Base-by-base conservation (phyloP, 148 eudicot genomes). In the Nepenthes gracilis region DNA sequence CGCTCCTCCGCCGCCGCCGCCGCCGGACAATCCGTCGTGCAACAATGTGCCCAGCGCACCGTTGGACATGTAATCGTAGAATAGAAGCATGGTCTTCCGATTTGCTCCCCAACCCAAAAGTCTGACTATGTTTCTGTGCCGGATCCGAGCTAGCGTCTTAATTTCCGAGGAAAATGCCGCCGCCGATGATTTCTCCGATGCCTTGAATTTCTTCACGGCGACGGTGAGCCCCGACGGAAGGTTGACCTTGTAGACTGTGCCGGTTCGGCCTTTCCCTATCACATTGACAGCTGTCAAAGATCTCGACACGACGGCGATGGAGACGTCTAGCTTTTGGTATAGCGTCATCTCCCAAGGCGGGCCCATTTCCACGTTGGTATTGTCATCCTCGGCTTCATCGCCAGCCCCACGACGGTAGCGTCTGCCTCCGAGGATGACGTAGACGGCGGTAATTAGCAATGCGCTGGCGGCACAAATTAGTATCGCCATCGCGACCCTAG, bases 311-410 rank as follows among this genome's bases (percentile, higher is more conserved):
- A 87, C 97, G 9, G 51, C 67, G 35, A 91, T 85, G 0, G 96
- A 85, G 33, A 91, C 56, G 63, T 91, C 97, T 2, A 91, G 84
- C 58, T 87, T 91, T 33, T 91, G 97, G 64, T 78, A 91, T 38
- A 91, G 62, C 0, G 86, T 87, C 36, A 91, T 90, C 54, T 91
- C 97, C 97, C 97, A 91, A 1, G 97, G 97, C 12, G 86, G 83
- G 1, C 78, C 81, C 81, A 85, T 67, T 52, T 85, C 97, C 70
- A 80, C 78, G 53, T 85, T 93, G 23, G 23, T 23, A 61, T 69
- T 79, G 0, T 80, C 75, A 55, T 7, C 6, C 58, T 70, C 75
- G 15, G 54, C 58, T 33, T 64, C 36, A 15, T 75, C 62, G 9
- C 36, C 67, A 12, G 45, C 13, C 0, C 66, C 36, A 14, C 48